Evolutionary conservation across 352 stramenopile species (phyloP).

Genomic region (Phytophthora constricta): DNA sequence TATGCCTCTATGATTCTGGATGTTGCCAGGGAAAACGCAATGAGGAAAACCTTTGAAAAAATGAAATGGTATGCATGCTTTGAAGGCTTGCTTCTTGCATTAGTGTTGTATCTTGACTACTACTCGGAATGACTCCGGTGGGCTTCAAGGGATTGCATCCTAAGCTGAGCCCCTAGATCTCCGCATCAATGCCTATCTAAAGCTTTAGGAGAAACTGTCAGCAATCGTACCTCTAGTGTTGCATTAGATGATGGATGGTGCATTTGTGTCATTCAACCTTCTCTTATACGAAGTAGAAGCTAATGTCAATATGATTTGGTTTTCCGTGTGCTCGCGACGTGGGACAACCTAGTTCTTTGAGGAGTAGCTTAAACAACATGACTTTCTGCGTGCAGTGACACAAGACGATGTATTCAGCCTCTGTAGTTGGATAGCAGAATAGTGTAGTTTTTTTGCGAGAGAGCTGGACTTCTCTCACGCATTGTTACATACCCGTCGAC

Average conservation of each 20-base stretch:
- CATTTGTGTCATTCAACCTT: conserved; percentile 29
- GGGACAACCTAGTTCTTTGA: background rate
- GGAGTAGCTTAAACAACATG: background rate
- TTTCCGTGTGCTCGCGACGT: conserved; percentile 18
- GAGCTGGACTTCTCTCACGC: background rate
- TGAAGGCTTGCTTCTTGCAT: conserved; percentile 13
- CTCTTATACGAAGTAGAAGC: conserved; percentile 38
- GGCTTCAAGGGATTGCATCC: conserved; percentile 6
- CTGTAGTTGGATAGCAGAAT: conserved; percentile 6
- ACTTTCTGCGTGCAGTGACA: conserved; percentile 1
- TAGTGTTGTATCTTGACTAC: background rate
- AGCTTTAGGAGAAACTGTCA: conserved; percentile 37
- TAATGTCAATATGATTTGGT: conserved; percentile 44
- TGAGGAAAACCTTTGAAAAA: background rate
- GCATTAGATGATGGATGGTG: conserved; percentile 30
- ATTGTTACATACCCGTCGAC: conserved; percentile 3
- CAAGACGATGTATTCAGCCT: conserved; percentile 20
- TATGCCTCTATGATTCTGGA: too few species aligned
- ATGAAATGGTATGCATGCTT: background rate
- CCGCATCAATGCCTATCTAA: conserved; percentile 10
- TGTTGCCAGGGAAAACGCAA: background rate
- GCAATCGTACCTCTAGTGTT: conserved; percentile 31
- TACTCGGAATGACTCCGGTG: background rate
- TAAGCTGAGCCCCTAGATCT: conserved; percentile 8
- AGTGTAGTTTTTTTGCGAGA: conserved; percentile 11